Evolutionary conservation across 208 protist genomes (phyloP).

Genomic region (Pavlovales sp.): DNA sequence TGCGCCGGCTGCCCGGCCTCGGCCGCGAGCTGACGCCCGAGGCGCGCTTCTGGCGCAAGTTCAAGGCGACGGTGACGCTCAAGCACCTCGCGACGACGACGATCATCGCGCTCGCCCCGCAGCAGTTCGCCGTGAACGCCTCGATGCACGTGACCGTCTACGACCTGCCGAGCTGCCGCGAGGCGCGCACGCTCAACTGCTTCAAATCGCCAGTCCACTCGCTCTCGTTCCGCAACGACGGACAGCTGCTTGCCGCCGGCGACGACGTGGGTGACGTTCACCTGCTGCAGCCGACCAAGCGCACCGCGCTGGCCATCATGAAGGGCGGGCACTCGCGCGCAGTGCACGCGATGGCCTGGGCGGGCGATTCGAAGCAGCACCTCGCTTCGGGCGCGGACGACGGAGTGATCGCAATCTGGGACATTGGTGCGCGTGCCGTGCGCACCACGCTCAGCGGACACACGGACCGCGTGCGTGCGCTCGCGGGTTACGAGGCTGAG

Average conservation of each 20-base stretch:
- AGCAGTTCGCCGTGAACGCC: background rate
- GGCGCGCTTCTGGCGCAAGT: background rate
- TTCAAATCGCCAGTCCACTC: conserved; percentile 1
- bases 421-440: background rate
- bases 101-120: background rate
- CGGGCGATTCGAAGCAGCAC: background rate
- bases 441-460: background rate
- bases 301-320: background rate
- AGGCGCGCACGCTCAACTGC: conserved; percentile 20
- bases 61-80: background rate
- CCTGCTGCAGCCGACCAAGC: background rate
- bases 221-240: background rate
- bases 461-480: background rate
- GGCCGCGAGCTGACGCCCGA: background rate
- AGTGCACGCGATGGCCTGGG: background rate
- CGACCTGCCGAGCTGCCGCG: background rate
- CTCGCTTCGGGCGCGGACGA: background rate
- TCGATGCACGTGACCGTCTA: conserved; percentile 18
- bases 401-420: background rate
- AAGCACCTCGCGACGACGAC: background rate
- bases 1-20: background rate
- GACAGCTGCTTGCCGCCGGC: conserved; percentile 9
- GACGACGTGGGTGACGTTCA: background rate
- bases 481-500: background rate
- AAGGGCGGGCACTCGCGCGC: background rate